Percentiles rank a stretch among this genome's conserved stretches.
Conservation (phyloP, 768 basidiomycete species). For the Strobilomyces confusus region DNA sequence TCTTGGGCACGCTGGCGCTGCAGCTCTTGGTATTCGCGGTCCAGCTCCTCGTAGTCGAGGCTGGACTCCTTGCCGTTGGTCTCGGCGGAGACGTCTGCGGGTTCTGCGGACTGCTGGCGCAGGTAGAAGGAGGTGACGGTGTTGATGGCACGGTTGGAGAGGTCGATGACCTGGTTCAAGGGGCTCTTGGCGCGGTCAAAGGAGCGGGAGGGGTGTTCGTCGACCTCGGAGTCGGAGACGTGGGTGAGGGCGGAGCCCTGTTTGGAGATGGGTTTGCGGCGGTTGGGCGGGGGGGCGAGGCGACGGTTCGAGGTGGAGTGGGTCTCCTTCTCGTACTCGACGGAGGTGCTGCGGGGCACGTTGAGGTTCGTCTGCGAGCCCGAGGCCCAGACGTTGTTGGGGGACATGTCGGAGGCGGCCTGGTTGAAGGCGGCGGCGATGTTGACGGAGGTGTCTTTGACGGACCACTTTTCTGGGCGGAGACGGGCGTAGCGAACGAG, state of each 20-base stretch:
- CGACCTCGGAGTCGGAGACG: constrained; percentile 69
- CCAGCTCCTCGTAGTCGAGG: constrained; percentile 79
- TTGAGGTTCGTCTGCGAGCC: constrained; percentile 42
- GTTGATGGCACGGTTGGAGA: constrained; percentile 48
- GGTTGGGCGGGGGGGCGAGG: constrained; percentile 58
- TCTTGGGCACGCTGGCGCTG: constrained; percentile 25
- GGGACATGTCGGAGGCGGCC: constrained; percentile 53
- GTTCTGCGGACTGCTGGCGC: constrained; percentile 57
- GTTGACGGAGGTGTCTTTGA: constrained; percentile 84
- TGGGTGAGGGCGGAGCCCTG: constrained; percentile 43
- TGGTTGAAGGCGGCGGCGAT: constrained; percentile 78
- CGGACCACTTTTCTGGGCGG: constrained; percentile 65
- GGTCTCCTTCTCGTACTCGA: constrained; percentile 71
- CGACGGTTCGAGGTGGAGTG: constrained; percentile 52
- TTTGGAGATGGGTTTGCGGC: constrained; percentile 54
- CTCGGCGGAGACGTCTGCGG: constrained; percentile 38
- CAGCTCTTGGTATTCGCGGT: constrained; percentile 52
- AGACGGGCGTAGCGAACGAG: constrained; percentile 46
- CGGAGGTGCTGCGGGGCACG: constrained; percentile 71
- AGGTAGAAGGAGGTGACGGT: constrained; percentile 61
- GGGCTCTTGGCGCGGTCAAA: constrained; percentile 63
- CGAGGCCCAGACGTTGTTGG: constrained; percentile 60
- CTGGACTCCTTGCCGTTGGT: constrained; percentile 44
- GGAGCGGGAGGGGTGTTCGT: constrained; percentile 36
- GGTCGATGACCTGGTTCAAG: constrained; percentile 55